Base-by-base conservation (phyloP, 208 protist species). In the Crithidia thermophila region DNA sequence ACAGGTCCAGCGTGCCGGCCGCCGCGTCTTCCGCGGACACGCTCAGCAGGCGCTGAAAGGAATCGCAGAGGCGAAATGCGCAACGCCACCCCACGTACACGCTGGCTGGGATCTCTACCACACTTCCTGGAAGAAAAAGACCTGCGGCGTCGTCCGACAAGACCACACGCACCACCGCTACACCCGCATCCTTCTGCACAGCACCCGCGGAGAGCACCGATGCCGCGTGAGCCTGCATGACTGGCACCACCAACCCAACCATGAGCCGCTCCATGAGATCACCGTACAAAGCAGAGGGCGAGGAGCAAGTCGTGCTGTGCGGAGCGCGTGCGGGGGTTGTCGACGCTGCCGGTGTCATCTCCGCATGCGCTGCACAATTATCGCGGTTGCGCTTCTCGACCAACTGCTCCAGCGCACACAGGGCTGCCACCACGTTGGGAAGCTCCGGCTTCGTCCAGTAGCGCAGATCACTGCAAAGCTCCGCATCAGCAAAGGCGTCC, bases 51-150 rank as follows among this genome's bases (percentile, higher is more conserved):
- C 37, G 34, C 1, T 30, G 40, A 16, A 69, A 47, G 3, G 60
- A 23, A n/a, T 52, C 25, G 2, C 68, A 55, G 14, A 75, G 55
- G 21, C 46, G 30, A 9, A 52, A 68, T 16, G 45, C 33, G 14
- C 69, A 68, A 11, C 53, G 61, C 69, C 69, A 69, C 3, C 60
- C 60, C 6, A 75, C 37, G 33, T 69, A 75, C 23, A 69, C 25
- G 45, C 30, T 25, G 2, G 39, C 62, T 0, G 69, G 69, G 25
- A 75, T 18, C 0, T 36, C 33, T 33, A 75, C 20, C 31, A 40
- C 7, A 18, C 28, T 18, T 13, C 40, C 30, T 14, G 49, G n/a
- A 28, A 33, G 5, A 11, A 74, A 52, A 14, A 74, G 51, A 28
- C 43, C 40, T 3, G 23, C 23, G 27, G 28, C 40, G 13, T 3